Percentiles rank a stretch among this genome's conserved stretches.
phyloP scores from a whole-genome alignment of 2,329 filamentous ascomycete genomes.

The Pseudogymnoascus sp. region DNA sequence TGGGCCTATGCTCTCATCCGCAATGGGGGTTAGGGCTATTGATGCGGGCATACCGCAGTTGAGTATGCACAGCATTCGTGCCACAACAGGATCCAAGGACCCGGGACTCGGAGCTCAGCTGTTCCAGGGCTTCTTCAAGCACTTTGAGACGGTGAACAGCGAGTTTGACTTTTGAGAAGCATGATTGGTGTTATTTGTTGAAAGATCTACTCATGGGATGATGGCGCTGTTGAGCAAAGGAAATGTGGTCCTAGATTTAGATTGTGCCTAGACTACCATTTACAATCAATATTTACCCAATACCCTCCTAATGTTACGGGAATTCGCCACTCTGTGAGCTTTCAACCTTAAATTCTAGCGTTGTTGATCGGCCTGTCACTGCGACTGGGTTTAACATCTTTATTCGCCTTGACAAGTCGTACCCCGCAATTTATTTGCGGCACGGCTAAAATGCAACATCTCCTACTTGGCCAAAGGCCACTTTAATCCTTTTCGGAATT shows the following conservation, averaged over 20 bases:
- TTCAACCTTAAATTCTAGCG: conserved; percentile 3
- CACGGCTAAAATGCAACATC: background rate
- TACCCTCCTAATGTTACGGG: background rate
- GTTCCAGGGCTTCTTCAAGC: conserved; percentile 82
- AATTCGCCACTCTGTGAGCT: background rate
- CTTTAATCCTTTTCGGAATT: background rate
- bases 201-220: background rate
- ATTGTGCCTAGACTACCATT: background rate
- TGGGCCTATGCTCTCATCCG: conserved; percentile 78
- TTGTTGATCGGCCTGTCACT: background rate
- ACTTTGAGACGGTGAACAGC: conserved; percentile 74
- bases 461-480: background rate
- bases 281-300: background rate
- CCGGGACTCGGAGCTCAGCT: conserved; percentile 81
- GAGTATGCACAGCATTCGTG: conserved; percentile 88
- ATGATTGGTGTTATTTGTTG: background rate
- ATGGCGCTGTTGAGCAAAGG: background rate
- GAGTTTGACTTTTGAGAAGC: conserved; percentile 53
- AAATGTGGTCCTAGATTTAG: background rate
- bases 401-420: background rate
- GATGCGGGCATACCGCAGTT: conserved; percentile 87
- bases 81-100: conserved; percentile 77
- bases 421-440: conserved; percentile 2
- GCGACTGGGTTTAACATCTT: background rate
- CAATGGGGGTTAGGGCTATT: conserved; percentile 72